A percentile compares a stretch with the other conserved stretches of the same genome.
phyloP scores from a whole-genome alignment of 2,329 filamentous ascomycete species.

The Pseudogymnoascus sp. region DNA sequence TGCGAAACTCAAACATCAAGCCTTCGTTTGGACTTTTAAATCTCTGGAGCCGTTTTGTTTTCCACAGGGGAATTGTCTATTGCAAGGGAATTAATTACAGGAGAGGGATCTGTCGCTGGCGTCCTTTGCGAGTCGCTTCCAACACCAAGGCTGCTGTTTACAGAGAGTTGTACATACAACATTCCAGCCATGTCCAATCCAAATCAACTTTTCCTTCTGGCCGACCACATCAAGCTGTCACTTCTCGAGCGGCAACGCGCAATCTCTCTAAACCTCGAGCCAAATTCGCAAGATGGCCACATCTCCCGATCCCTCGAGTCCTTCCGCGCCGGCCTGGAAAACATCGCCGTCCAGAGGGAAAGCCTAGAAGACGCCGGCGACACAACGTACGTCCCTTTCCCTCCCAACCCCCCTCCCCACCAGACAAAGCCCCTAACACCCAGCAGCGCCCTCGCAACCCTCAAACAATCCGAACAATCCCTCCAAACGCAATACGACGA shows the following conservation, averaged over 20 bases:
- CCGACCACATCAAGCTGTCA: slow-evolving; percentile 94
- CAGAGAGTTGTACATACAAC: background rate
- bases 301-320: slow-evolving; percentile 84
- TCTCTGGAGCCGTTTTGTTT: background rate
- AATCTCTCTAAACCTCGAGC: slow-evolving; percentile 69
- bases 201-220: slow-evolving; percentile 81
- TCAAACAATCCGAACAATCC: slow-evolving; percentile 57
- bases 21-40: background rate
- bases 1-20: background rate
- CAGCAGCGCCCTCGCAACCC: slow-evolving; percentile 35
- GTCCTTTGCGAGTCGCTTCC: background rate
- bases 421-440: slow-evolving; percentile 5
- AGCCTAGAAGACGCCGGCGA: slow-evolving; percentile 58
- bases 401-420: background rate
- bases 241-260: slow-evolving; percentile 86
- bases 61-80: background rate
- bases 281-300: slow-evolving; percentile 69
- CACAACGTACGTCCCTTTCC: slow-evolving; percentile 43
- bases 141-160: background rate
- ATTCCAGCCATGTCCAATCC: slow-evolving; percentile 44
- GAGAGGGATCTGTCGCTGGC: background rate
- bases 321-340: slow-evolving; percentile 70
- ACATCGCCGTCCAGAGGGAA: slow-evolving; percentile 56
- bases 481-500: slow-evolving; percentile 70
- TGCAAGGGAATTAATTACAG: background rate